Percentiles rank a stretch among this genome's conserved stretches.
Conservation (phyloP, 2,329 filamentous ascomycete species). For the Lecanicillium sp. region DNA sequence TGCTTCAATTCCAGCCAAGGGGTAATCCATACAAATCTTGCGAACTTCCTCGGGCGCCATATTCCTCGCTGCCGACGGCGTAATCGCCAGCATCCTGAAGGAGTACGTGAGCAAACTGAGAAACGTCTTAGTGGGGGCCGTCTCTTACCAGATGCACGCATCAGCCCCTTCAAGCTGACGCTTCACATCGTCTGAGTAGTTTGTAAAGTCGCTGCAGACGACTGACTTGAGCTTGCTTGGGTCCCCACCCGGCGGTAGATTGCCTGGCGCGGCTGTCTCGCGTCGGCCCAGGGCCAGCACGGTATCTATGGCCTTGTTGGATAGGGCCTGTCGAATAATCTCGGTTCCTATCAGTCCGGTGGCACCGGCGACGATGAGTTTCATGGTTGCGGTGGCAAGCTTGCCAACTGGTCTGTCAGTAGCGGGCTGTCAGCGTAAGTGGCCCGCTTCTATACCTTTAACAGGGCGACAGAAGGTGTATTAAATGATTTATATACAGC, state of each 20-base stretch:
- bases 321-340: conserved; percentile 34
- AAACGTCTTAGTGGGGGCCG: background rate
- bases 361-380: conserved; percentile 33
- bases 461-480: too few relatives aligned
- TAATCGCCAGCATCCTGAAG: conserved; percentile 33
- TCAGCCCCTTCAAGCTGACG: conserved; percentile 30
- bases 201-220: conserved; percentile 28
- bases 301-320: conserved; percentile 25
- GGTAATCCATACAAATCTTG: conserved; percentile 31
- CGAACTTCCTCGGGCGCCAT: conserved; percentile 27
- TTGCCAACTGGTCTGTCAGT: too few relatives aligned
- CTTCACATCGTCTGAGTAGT: conserved; percentile 31
- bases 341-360: conserved; percentile 35
- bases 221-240: conserved; percentile 30
- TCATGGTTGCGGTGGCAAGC: conserved; percentile 27
- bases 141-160: conserved; percentile 33
- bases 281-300: conserved; percentile 34
- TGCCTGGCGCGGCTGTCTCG: conserved; percentile 20
- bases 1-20: conserved; percentile 22
- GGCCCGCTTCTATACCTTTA: too few relatives aligned
- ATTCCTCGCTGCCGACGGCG: conserved; percentile 23
- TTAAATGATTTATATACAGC: too few relatives aligned
- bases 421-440: too few relatives aligned
- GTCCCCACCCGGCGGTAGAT: conserved; percentile 15
- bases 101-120: background rate